Conservation (phyloP, 176 grass and related monocot genomes). For the Triticum urartu region DNA sequence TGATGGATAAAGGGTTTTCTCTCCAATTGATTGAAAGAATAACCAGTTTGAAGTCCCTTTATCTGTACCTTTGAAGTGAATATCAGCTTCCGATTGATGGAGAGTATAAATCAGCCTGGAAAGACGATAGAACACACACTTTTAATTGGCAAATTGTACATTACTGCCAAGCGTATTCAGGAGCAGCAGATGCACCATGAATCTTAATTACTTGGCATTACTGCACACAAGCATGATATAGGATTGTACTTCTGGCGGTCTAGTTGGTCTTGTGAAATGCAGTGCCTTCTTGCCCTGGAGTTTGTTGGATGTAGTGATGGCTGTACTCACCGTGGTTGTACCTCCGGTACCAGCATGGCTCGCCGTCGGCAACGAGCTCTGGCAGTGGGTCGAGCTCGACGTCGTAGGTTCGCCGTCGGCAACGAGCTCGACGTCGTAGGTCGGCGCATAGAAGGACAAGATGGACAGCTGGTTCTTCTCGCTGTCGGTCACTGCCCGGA, state of each 20-base stretch:
- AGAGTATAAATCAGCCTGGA: too few species aligned
- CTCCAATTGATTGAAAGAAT: background rate
- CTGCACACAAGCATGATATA: too few species aligned
- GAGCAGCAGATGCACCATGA: background rate
- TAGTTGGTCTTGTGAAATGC: conserved; percentile 60
- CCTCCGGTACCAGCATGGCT: conserved; percentile 55
- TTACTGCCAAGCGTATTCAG: background rate
- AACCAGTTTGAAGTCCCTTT: too few species aligned
- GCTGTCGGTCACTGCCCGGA: conserved; percentile 55
- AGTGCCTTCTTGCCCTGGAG: conserved; percentile 91
- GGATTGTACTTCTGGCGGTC: background rate
- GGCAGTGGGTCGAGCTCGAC: conserved; percentile 20
- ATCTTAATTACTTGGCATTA: background rate
- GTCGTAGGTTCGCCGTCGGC: conserved; percentile 35
- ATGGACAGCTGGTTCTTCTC: conserved; percentile 43
- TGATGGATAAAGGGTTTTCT: background rate
- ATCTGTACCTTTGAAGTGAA: too few species aligned
- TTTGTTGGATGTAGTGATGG: conserved; percentile 75
- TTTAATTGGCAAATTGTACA: background rate
- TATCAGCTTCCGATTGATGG: too few species aligned
- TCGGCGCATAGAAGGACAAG: conserved; percentile 72
- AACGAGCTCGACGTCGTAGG: conserved; percentile 39
- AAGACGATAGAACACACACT: background rate
- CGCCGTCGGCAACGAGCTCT: conserved; percentile 48
- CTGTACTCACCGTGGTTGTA: conserved; percentile 84